Evolutionary conservation across 768 basidiomycete species (phyloP).

Genomic region (Boletus vinaceobasis): DNA sequence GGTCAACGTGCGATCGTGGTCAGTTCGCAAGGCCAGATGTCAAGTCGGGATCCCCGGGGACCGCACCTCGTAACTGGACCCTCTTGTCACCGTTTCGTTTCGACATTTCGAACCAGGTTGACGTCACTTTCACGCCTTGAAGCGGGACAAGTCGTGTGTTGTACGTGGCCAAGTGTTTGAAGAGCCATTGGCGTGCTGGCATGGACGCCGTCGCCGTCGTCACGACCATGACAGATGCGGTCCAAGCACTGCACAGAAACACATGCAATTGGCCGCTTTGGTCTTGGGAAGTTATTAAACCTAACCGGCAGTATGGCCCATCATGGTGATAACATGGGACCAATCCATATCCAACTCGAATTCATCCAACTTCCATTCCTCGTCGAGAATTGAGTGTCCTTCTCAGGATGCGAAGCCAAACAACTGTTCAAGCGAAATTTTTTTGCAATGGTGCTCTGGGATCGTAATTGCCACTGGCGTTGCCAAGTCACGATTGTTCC

Average conservation of each 20-base stretch:
- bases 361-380: background rate
- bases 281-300: background rate
- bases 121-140: background rate
- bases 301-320: background rate
- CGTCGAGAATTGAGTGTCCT: background rate
- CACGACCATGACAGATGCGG: background rate
- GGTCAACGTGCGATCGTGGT: background rate
- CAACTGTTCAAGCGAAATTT: no score
- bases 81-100: constrained; percentile 3
- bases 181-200: background rate
- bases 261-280: background rate
- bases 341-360: background rate
- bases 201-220: background rate
- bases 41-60: background rate
- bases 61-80: background rate
- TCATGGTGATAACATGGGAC: background rate
- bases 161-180: background rate
- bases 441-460: background rate
- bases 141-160: background rate
- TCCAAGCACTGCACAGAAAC: background rate
- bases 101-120: background rate
- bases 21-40: background rate
- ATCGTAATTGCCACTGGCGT: background rate
- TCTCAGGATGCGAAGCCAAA: no score
- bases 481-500: background rate